Percentiles rank a stretch among this genome's conserved stretches.
Evolutionary conservation across 139 green algal genomes (phyloP).

Genomic region (Volvox reticuliferus): DNA sequence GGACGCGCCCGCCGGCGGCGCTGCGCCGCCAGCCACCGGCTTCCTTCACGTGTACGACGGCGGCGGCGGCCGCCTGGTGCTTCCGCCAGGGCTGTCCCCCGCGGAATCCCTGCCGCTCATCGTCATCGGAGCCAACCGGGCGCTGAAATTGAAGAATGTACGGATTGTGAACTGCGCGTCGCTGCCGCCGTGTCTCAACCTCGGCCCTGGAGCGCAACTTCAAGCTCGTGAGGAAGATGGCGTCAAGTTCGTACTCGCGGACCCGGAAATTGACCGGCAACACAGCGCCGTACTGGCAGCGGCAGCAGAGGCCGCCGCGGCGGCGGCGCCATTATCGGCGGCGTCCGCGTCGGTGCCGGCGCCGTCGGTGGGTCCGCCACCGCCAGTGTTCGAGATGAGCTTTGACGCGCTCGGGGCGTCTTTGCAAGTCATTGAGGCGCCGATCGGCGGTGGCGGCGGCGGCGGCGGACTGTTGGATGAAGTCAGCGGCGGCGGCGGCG

Average conservation of each 20-base stretch:
- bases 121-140: conserved; percentile 79
- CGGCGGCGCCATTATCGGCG: neutral
- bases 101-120: conserved; percentile 86
- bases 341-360: neutral
- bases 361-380: neutral
- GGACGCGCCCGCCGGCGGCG: conserved; percentile 69
- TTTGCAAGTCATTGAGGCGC: conserved; percentile 51
- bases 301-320: neutral
- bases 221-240: conserved; percentile 61
- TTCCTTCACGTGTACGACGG: conserved; percentile 83
- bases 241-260: conserved; percentile 51
- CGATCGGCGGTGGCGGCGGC: neutral
- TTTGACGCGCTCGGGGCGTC: conserved; percentile 40
- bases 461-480: neutral
- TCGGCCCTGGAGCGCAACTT: conserved; percentile 72
- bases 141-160: conserved; percentile 87
- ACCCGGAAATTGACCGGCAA: conserved; percentile 21
- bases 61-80: conserved; percentile 68
- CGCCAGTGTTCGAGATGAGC: conserved; percentile 42
- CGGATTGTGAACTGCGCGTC: conserved; percentile 77
- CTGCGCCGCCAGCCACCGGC: neutral
- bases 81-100: conserved; percentile 70
- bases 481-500: neutral
- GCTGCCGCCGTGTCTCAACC: conserved; percentile 76
- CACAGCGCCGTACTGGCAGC: neutral